Percentiles rank a stretch among this genome's conserved stretches.
These are phyloP conservation scores for Diaporthe vexans DNA, from an alignment of 2,329 filamentous ascomycete genomes.

Conservation along the genomic window DNA sequence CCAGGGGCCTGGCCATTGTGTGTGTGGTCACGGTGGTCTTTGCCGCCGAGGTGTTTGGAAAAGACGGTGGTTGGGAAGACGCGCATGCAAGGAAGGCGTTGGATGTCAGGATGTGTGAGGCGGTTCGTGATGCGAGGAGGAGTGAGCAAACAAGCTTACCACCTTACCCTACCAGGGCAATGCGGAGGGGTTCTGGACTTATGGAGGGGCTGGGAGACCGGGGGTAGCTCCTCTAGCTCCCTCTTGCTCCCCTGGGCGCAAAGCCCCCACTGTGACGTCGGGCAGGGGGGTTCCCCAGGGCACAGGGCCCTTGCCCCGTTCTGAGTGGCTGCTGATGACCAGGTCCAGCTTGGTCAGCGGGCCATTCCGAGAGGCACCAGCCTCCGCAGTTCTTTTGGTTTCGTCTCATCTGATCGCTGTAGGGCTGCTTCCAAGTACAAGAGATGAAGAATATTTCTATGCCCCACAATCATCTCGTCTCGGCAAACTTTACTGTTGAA, in stretches of 20 bases:
- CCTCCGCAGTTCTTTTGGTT: slow-evolving; percentile 8
- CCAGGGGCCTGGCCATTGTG: background rate
- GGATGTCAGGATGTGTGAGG: background rate
- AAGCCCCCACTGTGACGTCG: slow-evolving; percentile 21
- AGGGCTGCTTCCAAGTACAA: background rate
- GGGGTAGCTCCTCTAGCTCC: background rate
- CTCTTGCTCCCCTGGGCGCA: background rate
- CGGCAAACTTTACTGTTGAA: background rate
- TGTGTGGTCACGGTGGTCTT: background rate
- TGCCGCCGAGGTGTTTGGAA: slow-evolving; percentile 2
- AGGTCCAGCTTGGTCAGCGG: slow-evolving; percentile 8
- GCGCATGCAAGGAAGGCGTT: slow-evolving; percentile 11
- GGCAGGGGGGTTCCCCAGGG: background rate
- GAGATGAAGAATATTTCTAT: background rate
- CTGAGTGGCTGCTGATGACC: background rate
- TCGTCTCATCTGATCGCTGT: slow-evolving; percentile 6
- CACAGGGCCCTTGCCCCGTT: background rate
- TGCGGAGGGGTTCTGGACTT: slow-evolving; percentile 19
- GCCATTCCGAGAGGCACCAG: slow-evolving; percentile 13
- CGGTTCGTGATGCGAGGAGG: background rate
- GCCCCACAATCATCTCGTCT: background rate
- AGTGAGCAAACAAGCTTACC: no score
- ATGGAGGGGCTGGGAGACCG: slow-evolving; percentile 34
- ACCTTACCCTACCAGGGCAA: background rate
- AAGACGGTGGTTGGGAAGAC: slow-evolving; percentile 39